phyloP scores from a whole-genome alignment of 768 basidiomycete genomes.

The Calocybe gangraenosa region DNA sequence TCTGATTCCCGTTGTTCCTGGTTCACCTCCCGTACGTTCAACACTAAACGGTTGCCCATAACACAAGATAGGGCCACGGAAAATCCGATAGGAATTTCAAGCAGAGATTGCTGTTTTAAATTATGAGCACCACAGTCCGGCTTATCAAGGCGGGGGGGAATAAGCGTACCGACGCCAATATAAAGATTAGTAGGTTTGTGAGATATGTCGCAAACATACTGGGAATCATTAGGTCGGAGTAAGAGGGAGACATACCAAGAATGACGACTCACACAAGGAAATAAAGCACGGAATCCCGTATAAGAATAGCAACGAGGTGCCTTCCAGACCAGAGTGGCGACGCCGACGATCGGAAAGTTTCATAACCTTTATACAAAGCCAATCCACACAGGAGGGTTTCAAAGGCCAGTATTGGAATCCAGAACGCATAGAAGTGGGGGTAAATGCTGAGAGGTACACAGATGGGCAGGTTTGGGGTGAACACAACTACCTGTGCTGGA shows the following conservation, averaged over 20 bases:
- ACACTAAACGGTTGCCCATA: constrained; percentile 50
- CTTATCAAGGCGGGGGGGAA: not conserved
- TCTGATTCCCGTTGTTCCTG: constrained; percentile 15
- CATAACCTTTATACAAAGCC: constrained; percentile 47
- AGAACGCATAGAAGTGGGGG: constrained; percentile 47
- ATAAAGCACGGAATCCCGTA: constrained; percentile 54
- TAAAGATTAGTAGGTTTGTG: constrained; percentile 42
- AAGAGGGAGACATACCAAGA: not conserved
- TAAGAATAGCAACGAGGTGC: constrained; percentile 43
- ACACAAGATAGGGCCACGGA: constrained; percentile 55
- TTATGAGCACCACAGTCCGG: not conserved
- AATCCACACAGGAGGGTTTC: constrained; percentile 50
- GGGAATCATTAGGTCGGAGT: constrained; percentile 3
- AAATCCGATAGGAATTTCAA: constrained; percentile 57
- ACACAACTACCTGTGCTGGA: constrained; percentile 17
- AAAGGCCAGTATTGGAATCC: constrained; percentile 55
- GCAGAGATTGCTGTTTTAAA: constrained; percentile 26
- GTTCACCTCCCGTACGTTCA: constrained; percentile 48
- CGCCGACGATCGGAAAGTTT: constrained; percentile 32
- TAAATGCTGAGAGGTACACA: constrained; percentile 39
- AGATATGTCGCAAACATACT: constrained; percentile 57
- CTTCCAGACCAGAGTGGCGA: constrained; percentile 38
- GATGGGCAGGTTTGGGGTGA: constrained; percentile 25
- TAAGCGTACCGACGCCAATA: constrained; percentile 24
- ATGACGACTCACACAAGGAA: constrained; percentile 47